Evolutionary conservation across 1,284 basidiomycete species (phyloP).

Genomic region (Irpex rosettiformis): DNA sequence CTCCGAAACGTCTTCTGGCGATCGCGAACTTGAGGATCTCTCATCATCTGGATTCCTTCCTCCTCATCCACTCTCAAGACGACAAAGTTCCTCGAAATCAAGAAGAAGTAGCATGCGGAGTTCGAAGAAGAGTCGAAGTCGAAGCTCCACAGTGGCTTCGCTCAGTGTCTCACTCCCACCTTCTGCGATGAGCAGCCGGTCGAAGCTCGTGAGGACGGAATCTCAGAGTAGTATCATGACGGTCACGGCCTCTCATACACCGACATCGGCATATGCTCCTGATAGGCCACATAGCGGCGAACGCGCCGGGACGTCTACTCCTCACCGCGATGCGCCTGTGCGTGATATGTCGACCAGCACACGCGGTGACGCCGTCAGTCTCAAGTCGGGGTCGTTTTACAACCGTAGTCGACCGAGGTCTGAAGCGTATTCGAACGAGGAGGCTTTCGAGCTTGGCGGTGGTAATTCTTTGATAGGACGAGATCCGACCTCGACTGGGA

Average conservation of each 20-base stretch:
- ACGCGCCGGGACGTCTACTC: background rate
- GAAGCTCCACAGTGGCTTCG: constrained; percentile 59
- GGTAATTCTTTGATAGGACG: background rate
- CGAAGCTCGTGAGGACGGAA: constrained; percentile 38
- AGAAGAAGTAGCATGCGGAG: constrained; percentile 20
- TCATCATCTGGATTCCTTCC: background rate
- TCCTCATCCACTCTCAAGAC: background rate
- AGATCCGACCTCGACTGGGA: background rate
- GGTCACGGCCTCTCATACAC: constrained; percentile 40
- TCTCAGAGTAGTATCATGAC: constrained; percentile 69
- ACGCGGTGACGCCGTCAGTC: constrained; percentile 7
- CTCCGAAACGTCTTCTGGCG: constrained; percentile 39
- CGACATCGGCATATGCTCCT: constrained; percentile 6
- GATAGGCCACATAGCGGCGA: constrained; percentile 2
- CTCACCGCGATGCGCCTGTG: constrained; percentile 21
- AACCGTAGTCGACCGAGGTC: constrained; percentile 11
- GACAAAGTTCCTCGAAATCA: constrained; percentile 7
- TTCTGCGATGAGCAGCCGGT: constrained; percentile 7
- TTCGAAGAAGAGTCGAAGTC: constrained; percentile 36
- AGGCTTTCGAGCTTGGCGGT: background rate
- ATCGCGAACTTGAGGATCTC: constrained; percentile 11
- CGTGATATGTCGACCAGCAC: constrained; percentile 14
- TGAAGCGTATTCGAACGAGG: constrained; percentile 11
- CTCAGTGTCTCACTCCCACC: constrained; percentile 36
- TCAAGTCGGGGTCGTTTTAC: constrained; percentile 9